These are phyloP conservation scores for Arctium lappa DNA, from an alignment of 129 eudicot species.

Conservation along the genomic window DNA sequence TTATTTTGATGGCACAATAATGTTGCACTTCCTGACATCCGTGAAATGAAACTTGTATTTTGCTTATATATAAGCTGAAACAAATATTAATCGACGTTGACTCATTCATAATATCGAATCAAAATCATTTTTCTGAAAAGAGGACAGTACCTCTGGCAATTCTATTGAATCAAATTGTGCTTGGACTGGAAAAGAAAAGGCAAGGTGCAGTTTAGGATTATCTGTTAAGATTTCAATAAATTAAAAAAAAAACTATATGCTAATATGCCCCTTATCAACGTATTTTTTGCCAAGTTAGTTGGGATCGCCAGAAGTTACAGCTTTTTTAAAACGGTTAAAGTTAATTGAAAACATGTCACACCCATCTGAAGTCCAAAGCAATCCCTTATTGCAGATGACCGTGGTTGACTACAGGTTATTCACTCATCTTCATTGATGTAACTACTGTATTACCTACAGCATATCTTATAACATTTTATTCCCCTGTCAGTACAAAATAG, in stretches of 20 bases:
- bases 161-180: not conserved
- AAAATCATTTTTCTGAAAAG: not conserved
- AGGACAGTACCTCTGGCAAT: not conserved
- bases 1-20: not conserved
- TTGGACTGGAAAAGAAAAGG: not conserved
- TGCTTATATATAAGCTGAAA: not conserved
- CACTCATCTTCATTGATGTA: too few species aligned
- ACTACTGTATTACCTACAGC: too few species aligned
- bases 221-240: not conserved
- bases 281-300: not conserved
- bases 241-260: not conserved
- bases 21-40: not conserved
- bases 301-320: not conserved
- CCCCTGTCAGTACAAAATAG: too few species aligned
- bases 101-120: not conserved
- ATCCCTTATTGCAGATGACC: too few species aligned
- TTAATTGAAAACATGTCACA: too few species aligned
- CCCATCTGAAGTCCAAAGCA: too few species aligned
- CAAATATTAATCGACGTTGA: not conserved
- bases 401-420: too few species aligned
- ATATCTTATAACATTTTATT: too few species aligned
- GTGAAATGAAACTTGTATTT: not conserved
- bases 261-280: not conserved
- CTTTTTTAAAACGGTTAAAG: not conserved
- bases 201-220: not conserved